Conservation (phyloP, 306 rosid genomes). For the Vachellia pachyceras region DNA sequence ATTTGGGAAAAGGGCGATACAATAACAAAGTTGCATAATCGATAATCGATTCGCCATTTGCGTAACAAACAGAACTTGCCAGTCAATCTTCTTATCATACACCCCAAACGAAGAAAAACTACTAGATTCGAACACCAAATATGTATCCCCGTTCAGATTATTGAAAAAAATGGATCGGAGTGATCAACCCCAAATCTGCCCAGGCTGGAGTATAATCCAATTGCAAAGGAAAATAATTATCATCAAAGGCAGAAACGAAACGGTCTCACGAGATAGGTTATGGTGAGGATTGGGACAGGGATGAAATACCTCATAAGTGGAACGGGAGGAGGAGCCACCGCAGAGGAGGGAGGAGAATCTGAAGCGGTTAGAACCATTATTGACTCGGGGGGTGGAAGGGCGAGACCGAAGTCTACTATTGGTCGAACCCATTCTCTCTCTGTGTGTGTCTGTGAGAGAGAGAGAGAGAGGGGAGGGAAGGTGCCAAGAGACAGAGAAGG, state of each 20-base stretch:
- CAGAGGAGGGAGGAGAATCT: constrained; percentile 68
- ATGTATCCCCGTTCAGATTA: neutral
- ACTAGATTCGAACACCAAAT: constrained; percentile 7
- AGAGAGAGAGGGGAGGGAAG: neutral
- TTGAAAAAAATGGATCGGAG: constrained; percentile 27
- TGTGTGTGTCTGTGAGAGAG: no score
- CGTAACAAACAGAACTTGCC: neutral
- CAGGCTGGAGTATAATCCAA: constrained; percentile 32
- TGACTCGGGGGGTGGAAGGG: constrained; percentile 60
- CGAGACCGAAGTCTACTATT: constrained; percentile 70
- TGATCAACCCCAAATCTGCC: constrained; percentile 36
- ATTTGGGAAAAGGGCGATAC: neutral
- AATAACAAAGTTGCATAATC: neutral
- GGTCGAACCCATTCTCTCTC: constrained; percentile 91
- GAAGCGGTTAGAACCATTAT: constrained; percentile 63
- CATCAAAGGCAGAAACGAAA: constrained; percentile 28
- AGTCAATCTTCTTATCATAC: neutral
- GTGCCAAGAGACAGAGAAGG: constrained; percentile 3
- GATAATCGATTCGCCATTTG: neutral
- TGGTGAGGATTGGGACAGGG: neutral
- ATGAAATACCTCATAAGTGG: constrained; percentile 60
- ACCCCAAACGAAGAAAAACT: neutral
- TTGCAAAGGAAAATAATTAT: constrained; percentile 20
- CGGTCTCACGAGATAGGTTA: neutral
- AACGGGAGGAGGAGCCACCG: constrained; percentile 74